Evolutionary conservation across 192 early-diverging fungal species (phyloP).

Genomic region (Gaertneriomyces semiglobifer): DNA sequence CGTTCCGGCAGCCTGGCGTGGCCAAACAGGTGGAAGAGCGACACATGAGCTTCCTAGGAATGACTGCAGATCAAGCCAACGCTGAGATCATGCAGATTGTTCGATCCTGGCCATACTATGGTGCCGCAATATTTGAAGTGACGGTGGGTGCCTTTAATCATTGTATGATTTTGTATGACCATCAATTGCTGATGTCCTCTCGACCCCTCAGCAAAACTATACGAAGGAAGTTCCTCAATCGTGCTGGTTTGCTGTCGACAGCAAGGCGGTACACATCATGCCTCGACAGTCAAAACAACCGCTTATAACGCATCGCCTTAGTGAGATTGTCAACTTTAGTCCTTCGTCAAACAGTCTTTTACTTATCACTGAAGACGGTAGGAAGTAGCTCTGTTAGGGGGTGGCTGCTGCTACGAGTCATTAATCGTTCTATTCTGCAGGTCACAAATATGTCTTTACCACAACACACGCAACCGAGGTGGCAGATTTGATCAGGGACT

Average conservation of each 20-base stretch:
- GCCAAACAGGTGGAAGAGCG: conserved; percentile 18
- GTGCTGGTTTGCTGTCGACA: conserved; percentile 46
- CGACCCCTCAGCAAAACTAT: conserved; percentile 40
- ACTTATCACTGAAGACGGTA: conserved; percentile 38
- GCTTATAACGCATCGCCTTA: conserved; percentile 34
- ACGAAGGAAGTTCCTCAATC: conserved; percentile 41
- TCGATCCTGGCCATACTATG: conserved; percentile 39
- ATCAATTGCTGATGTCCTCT: background rate
- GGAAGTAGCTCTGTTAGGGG: too few species aligned
- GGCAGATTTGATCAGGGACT: conserved; percentile 44
- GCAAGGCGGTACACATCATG: conserved; percentile 40
- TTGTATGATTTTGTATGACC: background rate
- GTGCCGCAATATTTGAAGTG: conserved; percentile 44
- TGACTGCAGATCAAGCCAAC: conserved; percentile 13
- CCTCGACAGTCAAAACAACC: conserved; percentile 34
- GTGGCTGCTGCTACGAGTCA: background rate
- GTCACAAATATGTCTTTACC: conserved; percentile 46
- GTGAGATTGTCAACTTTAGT: conserved; percentile 41
- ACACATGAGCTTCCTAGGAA: conserved; percentile 31
- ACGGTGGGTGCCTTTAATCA: conserved; percentile 22
- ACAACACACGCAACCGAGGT: conserved; percentile 39
- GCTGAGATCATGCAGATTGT: conserved; percentile 30
- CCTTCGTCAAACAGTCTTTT: conserved; percentile 44
- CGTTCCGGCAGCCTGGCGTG: conserved; percentile 5
- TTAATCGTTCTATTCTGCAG: conserved; percentile 6